These are phyloP conservation scores for Microcos paniculata DNA, from an alignment of 345 rosid genomes.

Conservation along the genomic window DNA sequence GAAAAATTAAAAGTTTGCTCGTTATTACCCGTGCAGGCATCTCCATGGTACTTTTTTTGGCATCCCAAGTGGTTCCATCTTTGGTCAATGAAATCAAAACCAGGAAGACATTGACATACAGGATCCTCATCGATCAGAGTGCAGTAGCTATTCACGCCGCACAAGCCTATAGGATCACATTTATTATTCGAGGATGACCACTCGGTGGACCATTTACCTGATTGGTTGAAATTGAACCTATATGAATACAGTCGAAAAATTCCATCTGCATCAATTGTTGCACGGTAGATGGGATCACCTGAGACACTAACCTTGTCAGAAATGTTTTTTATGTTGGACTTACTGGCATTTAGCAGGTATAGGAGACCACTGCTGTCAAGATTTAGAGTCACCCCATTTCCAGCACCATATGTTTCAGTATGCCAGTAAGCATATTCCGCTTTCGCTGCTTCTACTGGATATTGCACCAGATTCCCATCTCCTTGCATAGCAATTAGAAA, in stretches of 20 bases:
- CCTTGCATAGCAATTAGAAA: constrained; percentile 25
- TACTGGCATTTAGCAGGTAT: not conserved
- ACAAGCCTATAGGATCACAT: not conserved
- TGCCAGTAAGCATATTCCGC: constrained; percentile 16
- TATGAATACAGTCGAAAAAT: not conserved
- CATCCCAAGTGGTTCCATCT: not conserved
- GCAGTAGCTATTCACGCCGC: not conserved
- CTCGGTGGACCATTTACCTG: not conserved
- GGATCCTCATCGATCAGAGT: not conserved
- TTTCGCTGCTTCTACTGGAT: constrained; percentile 10
- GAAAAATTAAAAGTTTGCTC: not conserved
- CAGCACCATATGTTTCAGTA: not conserved
- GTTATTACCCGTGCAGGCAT: not conserved
- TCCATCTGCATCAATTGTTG: constrained; percentile 6
- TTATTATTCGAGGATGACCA: not conserved
- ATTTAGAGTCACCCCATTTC: not conserved
- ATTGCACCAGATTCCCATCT: constrained; percentile 31
- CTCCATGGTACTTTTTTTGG: not conserved
- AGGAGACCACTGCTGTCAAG: not conserved
- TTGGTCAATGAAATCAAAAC: not conserved
- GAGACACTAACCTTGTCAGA: not conserved
- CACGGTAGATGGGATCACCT: not conserved
- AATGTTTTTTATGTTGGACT: not conserved
- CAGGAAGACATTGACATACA: not conserved
- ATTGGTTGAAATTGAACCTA: not conserved